Percentiles rank a stretch among this genome's conserved stretches.
phyloP scores from a whole-genome alignment of 768 basidiomycete species.

The Suillus lakei region DNA sequence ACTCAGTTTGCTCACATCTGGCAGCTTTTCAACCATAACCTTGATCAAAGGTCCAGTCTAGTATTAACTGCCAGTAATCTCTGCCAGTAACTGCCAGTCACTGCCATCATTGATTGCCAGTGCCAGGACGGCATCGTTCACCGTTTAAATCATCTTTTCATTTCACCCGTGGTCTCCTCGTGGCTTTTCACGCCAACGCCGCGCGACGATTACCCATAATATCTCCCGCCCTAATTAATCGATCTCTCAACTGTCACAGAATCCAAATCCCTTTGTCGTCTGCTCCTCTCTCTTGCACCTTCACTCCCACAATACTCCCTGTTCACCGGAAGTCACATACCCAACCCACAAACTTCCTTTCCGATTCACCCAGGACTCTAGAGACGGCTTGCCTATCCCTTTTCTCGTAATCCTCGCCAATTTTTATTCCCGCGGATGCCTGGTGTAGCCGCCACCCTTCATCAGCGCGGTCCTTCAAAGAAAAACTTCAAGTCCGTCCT shows the following conservation, averaged over 20 bases:
- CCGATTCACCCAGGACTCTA: background rate
- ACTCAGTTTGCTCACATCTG: constrained; percentile 7
- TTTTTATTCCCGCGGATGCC: constrained; percentile 44
- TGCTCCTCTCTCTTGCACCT: constrained; percentile 23
- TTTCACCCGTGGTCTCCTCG: constrained; percentile 22
- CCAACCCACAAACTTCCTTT: constrained; percentile 29
- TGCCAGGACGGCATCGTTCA: constrained; percentile 7
- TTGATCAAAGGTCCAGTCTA: background rate
- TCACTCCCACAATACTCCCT: constrained; percentile 27
- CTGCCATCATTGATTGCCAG: constrained; percentile 1
- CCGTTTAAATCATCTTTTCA: constrained; percentile 5
- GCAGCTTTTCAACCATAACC: background rate
- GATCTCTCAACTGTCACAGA: constrained; percentile 19
- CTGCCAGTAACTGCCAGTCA: background rate
- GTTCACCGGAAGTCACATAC: constrained; percentile 29
- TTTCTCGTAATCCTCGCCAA: background rate
- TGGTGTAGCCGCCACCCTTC: constrained; percentile 43
- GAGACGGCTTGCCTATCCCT: constrained; percentile 1
- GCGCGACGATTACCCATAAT: constrained; percentile 34
- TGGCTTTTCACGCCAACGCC: constrained; percentile 40
- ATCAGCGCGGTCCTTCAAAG: constrained; percentile 41
- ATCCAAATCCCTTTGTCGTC: constrained; percentile 26
- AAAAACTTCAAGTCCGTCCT: constrained; percentile 55
- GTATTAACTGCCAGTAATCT: background rate
- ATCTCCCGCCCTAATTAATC: constrained; percentile 38